Conservation (phyloP, 345 rosid genomes). For the Eucalyptus sp. region DNA sequence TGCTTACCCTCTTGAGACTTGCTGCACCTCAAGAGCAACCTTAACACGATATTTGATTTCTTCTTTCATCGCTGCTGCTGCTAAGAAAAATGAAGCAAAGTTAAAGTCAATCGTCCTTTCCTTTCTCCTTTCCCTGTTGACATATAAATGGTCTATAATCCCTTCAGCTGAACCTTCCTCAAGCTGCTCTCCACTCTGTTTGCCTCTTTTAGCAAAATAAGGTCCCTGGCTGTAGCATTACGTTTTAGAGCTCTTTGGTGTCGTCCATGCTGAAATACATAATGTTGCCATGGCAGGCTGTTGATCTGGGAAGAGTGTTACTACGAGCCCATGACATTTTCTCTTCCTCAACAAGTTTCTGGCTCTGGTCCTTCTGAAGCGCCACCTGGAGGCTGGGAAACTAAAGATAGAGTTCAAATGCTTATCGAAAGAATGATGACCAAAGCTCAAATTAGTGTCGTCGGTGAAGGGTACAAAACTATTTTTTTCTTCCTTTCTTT, state of each 20-base stretch:
- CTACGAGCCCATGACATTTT: slow-evolving; percentile 21
- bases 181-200: not conserved
- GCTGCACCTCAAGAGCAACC: not conserved
- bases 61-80: not conserved
- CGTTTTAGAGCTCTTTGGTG: not conserved
- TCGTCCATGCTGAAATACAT: not conserved
- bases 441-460: slow-evolving; percentile 49
- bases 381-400: slow-evolving; percentile 18
- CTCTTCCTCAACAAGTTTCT: slow-evolving; percentile 8
- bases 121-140: not conserved
- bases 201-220: not conserved
- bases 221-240: not conserved
- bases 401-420: slow-evolving; percentile 23
- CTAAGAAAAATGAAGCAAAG: not conserved
- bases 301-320: slow-evolving; percentile 90
- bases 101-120: not conserved
- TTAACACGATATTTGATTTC: not conserved
- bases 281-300: slow-evolving; percentile 29
- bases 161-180: not conserved
- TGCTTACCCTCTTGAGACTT: not conserved
- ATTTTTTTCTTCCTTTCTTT: not conserved
- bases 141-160: not conserved
- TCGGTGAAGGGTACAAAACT: slow-evolving; percentile 76
- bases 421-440: slow-evolving; percentile 70
- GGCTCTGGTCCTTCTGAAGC: slow-evolving; percentile 8